A percentile compares a stretch with the other conserved stretches of the same genome.
phyloP scores from a whole-genome alignment of 208 protist species.

The Leptomonas pyrrhocoris region DNA sequence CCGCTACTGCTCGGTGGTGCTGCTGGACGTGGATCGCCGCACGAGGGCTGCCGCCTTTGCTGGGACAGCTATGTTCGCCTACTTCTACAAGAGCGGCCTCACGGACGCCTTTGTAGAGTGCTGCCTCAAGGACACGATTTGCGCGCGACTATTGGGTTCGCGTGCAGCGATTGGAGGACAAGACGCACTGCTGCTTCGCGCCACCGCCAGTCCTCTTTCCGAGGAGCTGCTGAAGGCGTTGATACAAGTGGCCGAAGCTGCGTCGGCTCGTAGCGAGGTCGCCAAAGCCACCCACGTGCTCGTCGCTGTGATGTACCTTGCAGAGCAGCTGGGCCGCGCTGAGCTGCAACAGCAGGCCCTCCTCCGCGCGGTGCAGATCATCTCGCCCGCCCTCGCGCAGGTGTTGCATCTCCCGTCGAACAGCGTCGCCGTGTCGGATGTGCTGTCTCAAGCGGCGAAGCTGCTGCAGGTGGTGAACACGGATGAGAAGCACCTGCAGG shows the following conservation, averaged over 20 bases:
- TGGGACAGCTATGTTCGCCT: conserved; percentile 66
- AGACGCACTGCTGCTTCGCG: conserved; percentile 44
- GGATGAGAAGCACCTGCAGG: conserved; percentile 12
- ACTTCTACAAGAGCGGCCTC: conserved; percentile 70
- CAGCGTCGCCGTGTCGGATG: conserved; percentile 36
- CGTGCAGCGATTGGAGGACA: conserved; percentile 35
- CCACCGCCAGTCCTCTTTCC: conserved; percentile 26
- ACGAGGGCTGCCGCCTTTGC: conserved; percentile 29
- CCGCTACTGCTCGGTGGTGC: conserved; percentile 65
- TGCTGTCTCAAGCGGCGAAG: conserved; percentile 47
- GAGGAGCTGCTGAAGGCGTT: conserved; percentile 65
- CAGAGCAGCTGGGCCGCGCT: conserved; percentile 28
- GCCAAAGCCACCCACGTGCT: conserved; percentile 66
- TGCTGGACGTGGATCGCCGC: conserved; percentile 54
- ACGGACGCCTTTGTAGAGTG: conserved; percentile 68
- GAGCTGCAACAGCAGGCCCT: conserved; percentile 43
- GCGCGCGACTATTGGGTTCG: conserved; percentile 62
- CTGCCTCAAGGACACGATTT: conserved; percentile 65
- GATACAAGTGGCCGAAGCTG: conserved; percentile 54
- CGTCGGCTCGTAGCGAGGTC: conserved; percentile 47
- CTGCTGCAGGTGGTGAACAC: conserved; percentile 37
- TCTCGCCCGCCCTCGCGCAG: conserved; percentile 62
- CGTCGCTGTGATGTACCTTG: conserved; percentile 38
- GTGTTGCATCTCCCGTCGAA: conserved; percentile 57
- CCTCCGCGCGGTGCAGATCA: conserved; percentile 57